A percentile compares a stretch with the other conserved stretches of the same genome.
Evolutionary conservation across 2,329 filamentous ascomycete species (phyloP).

Genomic region (Fusarium kyushuense): DNA sequence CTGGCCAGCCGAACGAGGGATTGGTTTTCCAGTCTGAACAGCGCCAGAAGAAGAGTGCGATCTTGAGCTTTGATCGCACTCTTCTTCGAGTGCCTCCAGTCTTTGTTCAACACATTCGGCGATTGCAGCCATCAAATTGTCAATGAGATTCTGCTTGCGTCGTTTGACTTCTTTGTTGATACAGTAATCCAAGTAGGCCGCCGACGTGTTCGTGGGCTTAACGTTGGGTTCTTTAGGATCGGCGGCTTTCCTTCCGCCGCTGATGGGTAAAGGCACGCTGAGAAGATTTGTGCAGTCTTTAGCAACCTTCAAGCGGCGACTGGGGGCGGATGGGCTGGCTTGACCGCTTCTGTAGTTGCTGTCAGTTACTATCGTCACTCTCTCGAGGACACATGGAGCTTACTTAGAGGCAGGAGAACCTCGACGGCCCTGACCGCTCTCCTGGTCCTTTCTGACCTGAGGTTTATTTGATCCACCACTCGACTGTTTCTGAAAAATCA

Average conservation of each 20-base stretch:
- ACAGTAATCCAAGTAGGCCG: conserved; percentile 39
- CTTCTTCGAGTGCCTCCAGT: conserved; percentile 41
- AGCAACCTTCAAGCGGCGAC: conserved; percentile 24
- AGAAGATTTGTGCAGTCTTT: conserved; percentile 25
- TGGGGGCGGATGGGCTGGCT: conserved; percentile 23
- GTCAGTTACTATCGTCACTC: not conserved
- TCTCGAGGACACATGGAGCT: not conserved
- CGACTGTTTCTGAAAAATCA: conserved; percentile 10
- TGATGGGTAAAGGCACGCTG: conserved; percentile 38
- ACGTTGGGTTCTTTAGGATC: conserved; percentile 35
- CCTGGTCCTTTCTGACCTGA: conserved; percentile 37
- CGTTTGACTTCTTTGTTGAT: conserved; percentile 27
- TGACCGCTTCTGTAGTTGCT: conserved; percentile 23
- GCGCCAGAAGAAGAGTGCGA: conserved; percentile 36
- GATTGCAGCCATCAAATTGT: conserved; percentile 34
- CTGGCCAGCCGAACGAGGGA: conserved; percentile 28
- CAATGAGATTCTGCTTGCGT: conserved; percentile 25
- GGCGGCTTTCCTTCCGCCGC: conserved; percentile 40
- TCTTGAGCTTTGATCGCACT: conserved; percentile 25
- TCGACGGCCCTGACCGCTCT: conserved; percentile 41
- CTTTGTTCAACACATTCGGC: conserved; percentile 35
- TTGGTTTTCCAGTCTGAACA: conserved; percentile 16
- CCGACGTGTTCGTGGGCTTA: conserved; percentile 48
- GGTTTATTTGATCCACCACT: conserved; percentile 20
- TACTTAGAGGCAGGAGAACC: conserved; percentile 43